Evolutionary conservation across 768 basidiomycete species (phyloP).

Genomic region (Lactarius akahatsu): DNA sequence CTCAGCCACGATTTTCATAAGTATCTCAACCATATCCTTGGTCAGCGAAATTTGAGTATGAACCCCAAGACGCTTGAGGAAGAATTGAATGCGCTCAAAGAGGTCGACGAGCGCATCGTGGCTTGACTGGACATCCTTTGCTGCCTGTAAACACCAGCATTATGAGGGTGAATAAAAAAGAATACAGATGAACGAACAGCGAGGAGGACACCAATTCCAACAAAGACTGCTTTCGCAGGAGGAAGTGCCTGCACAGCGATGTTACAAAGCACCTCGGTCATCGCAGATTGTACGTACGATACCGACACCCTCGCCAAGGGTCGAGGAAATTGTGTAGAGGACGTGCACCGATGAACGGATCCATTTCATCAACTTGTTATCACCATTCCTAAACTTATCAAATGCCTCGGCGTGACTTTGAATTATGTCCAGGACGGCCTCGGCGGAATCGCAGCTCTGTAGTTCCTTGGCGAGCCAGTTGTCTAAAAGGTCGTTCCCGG

Average conservation of each 20-base stretch:
- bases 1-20: not conserved
- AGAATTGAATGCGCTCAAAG: not conserved
- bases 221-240: no score
- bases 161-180: no score
- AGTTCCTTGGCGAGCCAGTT: not conserved
- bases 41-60: not conserved
- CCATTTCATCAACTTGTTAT: not conserved
- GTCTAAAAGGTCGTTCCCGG: not conserved
- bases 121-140: not conserved
- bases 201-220: no score
- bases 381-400: not conserved
- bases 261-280: not conserved
- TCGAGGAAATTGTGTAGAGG: not conserved
- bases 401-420: not conserved
- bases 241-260: no score
- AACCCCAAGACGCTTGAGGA: not conserved
- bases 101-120: not conserved
- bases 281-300: not conserved
- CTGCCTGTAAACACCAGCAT: not conserved
- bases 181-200: no score
- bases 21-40: not conserved
- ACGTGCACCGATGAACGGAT: not conserved
- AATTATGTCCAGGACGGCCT: not conserved
- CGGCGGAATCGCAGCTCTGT: not conserved
- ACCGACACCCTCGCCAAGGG: not conserved